A percentile compares a stretch with the other conserved stretches of the same genome.
Conservation (phyloP, 2,329 filamentous ascomycete species). For the Biscogniauxia marginata region DNA sequence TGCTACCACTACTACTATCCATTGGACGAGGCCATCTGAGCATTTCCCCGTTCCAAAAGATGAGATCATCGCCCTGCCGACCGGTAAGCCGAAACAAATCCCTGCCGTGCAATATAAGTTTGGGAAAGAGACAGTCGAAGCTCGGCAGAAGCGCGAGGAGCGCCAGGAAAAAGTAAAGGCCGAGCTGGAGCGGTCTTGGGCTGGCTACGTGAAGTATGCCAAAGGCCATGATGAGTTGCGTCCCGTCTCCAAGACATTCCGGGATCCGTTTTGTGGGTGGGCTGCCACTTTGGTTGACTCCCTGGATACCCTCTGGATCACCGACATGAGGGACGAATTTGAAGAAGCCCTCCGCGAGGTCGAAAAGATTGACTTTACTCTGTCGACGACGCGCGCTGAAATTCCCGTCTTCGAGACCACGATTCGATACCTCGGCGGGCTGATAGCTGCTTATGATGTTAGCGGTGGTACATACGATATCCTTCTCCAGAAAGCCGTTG, state of each 20-base stretch:
- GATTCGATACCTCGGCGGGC: slow-evolving; percentile 85
- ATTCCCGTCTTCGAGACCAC: slow-evolving; percentile 93
- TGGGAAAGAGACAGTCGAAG: slow-evolving; percentile 58
- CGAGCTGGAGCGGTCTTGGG: slow-evolving; percentile 78
- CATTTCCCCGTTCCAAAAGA: slow-evolving; percentile 72
- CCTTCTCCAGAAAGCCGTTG: slow-evolving; percentile 68
- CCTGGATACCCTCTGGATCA: slow-evolving; percentile 71
- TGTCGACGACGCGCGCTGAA: slow-evolving; percentile 55
- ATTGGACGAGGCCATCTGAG: slow-evolving; percentile 75
- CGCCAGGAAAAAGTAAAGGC: slow-evolving; percentile 67
- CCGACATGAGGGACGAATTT: slow-evolving; percentile 67
- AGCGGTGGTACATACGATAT: slow-evolving; percentile 66
- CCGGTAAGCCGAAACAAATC: slow-evolving; percentile 65
- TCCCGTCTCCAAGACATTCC: slow-evolving; percentile 65
- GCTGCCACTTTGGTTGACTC: slow-evolving; percentile 66
- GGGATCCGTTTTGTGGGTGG: slow-evolving; percentile 84
- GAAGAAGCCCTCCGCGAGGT: slow-evolving; percentile 58
- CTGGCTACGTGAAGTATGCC: slow-evolving; percentile 74
- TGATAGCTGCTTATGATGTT: slow-evolving; percentile 84
- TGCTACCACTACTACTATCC: slow-evolving; percentile 39
- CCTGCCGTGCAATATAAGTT: slow-evolving; percentile 77
- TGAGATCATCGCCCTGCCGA: slow-evolving; percentile 74
- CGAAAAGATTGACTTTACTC: slow-evolving; percentile 76
- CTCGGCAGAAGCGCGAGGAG: slow-evolving; percentile 60
- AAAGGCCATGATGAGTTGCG: slow-evolving; percentile 85